Conservation (phyloP, 192 early-diverging fungal genomes). For the Hyaloraphidium curvatum region DNA sequence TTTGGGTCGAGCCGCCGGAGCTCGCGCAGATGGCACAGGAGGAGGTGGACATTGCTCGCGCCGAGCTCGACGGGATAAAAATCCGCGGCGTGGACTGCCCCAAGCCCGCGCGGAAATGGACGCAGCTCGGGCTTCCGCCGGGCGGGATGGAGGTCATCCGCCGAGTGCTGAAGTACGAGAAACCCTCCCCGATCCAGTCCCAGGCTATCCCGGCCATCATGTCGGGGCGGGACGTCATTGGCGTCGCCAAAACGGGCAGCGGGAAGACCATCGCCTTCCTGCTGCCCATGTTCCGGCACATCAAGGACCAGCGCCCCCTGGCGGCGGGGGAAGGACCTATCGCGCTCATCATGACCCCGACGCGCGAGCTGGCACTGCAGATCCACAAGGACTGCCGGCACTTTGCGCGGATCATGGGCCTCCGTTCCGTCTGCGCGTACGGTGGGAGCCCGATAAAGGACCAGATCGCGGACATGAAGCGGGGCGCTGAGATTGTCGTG, state of each 20-base stretch:
- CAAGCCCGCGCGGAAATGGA: slow-evolving; percentile 86
- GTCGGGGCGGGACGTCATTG: slow-evolving; percentile 87
- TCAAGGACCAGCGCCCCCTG: slow-evolving; percentile 69
- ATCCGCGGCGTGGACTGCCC: slow-evolving; percentile 78
- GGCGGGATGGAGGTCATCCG: slow-evolving; percentile 47
- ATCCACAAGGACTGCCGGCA: slow-evolving; percentile 82
- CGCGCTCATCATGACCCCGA: slow-evolving; percentile 78
- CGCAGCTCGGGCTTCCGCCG: slow-evolving; percentile 78
- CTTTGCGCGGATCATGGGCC: slow-evolving; percentile 69
- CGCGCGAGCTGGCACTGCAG: slow-evolving; percentile 79
- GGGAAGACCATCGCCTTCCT: slow-evolving; percentile 90
- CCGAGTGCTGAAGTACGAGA: slow-evolving; percentile 57
- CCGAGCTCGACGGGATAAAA: slow-evolving; percentile 82
- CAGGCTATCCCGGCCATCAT: slow-evolving; percentile 92
- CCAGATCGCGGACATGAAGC: slow-evolving; percentile 73
- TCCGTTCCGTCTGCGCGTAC: slow-evolving; percentile 75
- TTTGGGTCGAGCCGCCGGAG: slow-evolving; percentile 91
- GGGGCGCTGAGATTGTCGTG: slow-evolving; percentile 78
- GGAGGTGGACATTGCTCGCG: slow-evolving; percentile 64
- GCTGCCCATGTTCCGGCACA: slow-evolving; percentile 85
- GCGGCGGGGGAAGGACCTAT: slow-evolving; percentile 66
- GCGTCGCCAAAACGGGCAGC: slow-evolving; percentile 82
- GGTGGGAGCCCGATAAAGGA: slow-evolving; percentile 73
- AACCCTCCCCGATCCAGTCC: slow-evolving; percentile 74
- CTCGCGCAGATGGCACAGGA: slow-evolving; percentile 56